These are phyloP conservation scores for Aureobasidium sp. DNA, from an alignment of 2,329 filamentous ascomycete genomes.

Conservation along the genomic window DNA sequence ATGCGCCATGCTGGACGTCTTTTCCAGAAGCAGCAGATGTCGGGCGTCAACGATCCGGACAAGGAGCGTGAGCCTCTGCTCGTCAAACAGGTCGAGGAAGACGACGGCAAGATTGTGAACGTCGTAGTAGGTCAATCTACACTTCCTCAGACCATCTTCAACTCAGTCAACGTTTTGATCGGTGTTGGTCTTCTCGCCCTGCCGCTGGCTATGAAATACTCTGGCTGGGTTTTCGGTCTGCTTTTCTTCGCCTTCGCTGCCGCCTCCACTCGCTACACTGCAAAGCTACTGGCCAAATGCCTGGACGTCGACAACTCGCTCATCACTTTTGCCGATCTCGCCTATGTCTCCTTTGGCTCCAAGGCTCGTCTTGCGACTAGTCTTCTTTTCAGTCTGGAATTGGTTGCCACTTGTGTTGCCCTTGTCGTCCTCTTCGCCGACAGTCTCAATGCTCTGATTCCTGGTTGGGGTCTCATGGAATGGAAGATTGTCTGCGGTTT, in stretches of 20 bases:
- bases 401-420: slow-evolving; percentile 81
- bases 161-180: slow-evolving; percentile 88
- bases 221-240: slow-evolving; percentile 80
- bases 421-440: slow-evolving; percentile 93
- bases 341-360: slow-evolving; percentile 80
- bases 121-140: slow-evolving; percentile 91
- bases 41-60: slow-evolving; percentile 33
- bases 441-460: slow-evolving; percentile 70
- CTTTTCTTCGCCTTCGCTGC: slow-evolving; percentile 66
- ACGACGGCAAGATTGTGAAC: slow-evolving; percentile 73
- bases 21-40: slow-evolving; percentile 38
- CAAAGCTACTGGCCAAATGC: slow-evolving; percentile 74
- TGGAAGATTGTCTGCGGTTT: slow-evolving; percentile 84
- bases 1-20: slow-evolving; percentile 47
- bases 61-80: slow-evolving; percentile 60
- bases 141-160: slow-evolving; percentile 89
- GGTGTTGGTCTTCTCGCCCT: slow-evolving; percentile 84
- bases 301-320: slow-evolving; percentile 77
- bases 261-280: slow-evolving; percentile 73
- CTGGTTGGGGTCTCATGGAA: slow-evolving; percentile 54
- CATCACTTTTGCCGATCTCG: slow-evolving; percentile 90
- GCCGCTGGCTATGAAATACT: slow-evolving; percentile 77
- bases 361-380: slow-evolving; percentile 75
- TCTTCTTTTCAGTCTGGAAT: slow-evolving; percentile 77
- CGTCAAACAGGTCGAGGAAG: slow-evolving; percentile 80